Base-by-base conservation (phyloP, 768 basidiomycete genomes). In the Phlegmacium glaucopus region DNA sequence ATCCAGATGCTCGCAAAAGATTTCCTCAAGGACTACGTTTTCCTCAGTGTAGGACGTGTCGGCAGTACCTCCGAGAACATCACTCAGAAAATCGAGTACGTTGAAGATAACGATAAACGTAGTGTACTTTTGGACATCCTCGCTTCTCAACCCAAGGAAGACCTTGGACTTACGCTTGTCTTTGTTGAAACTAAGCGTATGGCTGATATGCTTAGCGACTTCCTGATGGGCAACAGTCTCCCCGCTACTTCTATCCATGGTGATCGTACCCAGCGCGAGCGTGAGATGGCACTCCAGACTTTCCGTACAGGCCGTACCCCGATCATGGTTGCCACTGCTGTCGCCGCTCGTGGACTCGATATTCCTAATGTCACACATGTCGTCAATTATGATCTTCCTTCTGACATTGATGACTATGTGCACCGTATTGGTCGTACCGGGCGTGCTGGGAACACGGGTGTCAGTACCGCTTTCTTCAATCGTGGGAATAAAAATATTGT, bases 161-260 rank as follows among this genome's bases (percentile, higher is more conserved):
- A 72, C 34, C 48, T 75, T 13, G 93, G 93, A 28, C 75, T 98
- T 25, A 93, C 94, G 13, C 83, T 99, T 43, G 85, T 99, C 59
- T 99, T 99, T 67, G 95, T 98, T 51, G 96, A 99, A 79, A 99
- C 96, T 47, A 99, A 99, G 75, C 83, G 95, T 54, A 98, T 97
- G 94, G 96, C 96, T 26, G 96, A 99, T 60, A 90, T 89, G 83
- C 79, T 99, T 10, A 96, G 93, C 61, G 96, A 96, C 63, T 99
- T 94, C 79, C 76, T 99, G 57, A 83, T 90, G 72, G 63, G 69
- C 47, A 86, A 91, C 70, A 70, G 79, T 60, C 80, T 96, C 52
- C 84, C 86, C 25, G 93, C 96, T 10, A 98, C 95, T 1, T 96
- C 94, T 36, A 99, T 98, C 52, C 96, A 99, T 65, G 96, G 96